phyloP scores from a whole-genome alignment of 176 grass and related monocot genomes.

The Areca catechu region DNA sequence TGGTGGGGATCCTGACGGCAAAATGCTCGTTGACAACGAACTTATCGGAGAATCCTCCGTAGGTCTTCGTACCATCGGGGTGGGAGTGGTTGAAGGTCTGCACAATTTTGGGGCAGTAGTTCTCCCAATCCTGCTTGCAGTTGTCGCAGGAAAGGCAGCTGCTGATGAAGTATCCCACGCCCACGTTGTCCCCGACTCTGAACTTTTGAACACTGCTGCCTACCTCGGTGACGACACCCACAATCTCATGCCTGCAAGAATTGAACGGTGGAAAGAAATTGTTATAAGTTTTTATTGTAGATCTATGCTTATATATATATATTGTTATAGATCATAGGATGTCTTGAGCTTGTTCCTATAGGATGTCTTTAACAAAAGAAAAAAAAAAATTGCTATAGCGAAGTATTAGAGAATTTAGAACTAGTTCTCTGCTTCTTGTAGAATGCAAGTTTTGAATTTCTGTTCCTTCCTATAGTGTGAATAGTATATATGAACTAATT shows the following conservation, averaged over 20 bases:
- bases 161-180: slow-evolving; percentile 27
- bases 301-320: too few species aligned
- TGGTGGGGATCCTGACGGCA: slow-evolving; percentile 28
- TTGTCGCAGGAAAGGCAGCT: slow-evolving; percentile 28
- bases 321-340: too few species aligned
- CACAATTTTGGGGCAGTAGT: slow-evolving; percentile 27
- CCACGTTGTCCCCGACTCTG: slow-evolving; percentile 32
- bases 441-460: too few species aligned
- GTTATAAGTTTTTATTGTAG: too few species aligned
- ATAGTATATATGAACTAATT: too few species aligned
- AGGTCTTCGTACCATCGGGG: slow-evolving; percentile 26
- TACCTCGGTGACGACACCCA: slow-evolving; percentile 27
- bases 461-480: too few species aligned
- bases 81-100: slow-evolving; percentile 28
- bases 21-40: slow-evolving; percentile 33
- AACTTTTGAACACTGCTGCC: slow-evolving; percentile 24
- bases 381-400: too few species aligned
- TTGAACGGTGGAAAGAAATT: too few species aligned
- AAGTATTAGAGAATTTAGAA: too few species aligned
- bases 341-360: too few species aligned
- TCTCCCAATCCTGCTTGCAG: slow-evolving; percentile 19
- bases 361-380: too few species aligned
- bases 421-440: too few species aligned
- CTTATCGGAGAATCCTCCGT: slow-evolving; percentile 30
- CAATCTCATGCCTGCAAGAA: slow-evolving; percentile 37